Conservation (phyloP, 805 yeast genomes). For the Saccharomyces eubayanus region DNA sequence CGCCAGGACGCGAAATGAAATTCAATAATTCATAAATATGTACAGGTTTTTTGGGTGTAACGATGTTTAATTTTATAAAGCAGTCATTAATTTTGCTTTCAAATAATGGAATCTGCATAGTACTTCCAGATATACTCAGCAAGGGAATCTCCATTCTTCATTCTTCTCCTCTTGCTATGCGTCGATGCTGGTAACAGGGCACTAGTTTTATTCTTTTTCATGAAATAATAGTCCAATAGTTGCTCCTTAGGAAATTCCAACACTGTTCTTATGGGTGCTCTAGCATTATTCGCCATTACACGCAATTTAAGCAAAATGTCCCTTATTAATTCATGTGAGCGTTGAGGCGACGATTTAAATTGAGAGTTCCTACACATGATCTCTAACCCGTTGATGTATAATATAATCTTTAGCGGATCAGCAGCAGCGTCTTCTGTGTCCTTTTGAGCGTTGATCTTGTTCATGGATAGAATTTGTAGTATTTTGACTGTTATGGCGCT, state of each 20-base stretch:
- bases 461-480: constrained; percentile 5
- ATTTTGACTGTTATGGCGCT: constrained; percentile 10
- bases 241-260: constrained; percentile 12
- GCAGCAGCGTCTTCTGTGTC: not conserved
- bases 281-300: constrained; percentile 10
- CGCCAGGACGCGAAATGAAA: not conserved
- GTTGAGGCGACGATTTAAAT: constrained; percentile 9
- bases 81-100: not conserved
- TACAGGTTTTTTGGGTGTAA: not conserved
- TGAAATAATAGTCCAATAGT: not conserved
- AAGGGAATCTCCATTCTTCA: constrained; percentile 16
- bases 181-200: not conserved
- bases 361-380: constrained; percentile 25
- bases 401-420: not conserved
- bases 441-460: constrained; percentile 1
- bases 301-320: constrained; percentile 18
- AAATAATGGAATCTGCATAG: constrained; percentile 15
- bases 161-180: constrained; percentile 7
- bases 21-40: not conserved
- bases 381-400: constrained; percentile 21
- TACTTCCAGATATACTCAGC: constrained; percentile 21
- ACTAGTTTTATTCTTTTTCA: not conserved
- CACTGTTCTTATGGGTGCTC: constrained; percentile 5
- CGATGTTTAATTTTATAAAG: not conserved
- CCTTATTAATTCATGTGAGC: constrained; percentile 18